A percentile compares a stretch with the other conserved stretches of the same genome.
These are phyloP conservation scores for Claviceps spartinae DNA, from an alignment of 2,329 filamentous ascomycete genomes.

Conservation along the genomic window DNA sequence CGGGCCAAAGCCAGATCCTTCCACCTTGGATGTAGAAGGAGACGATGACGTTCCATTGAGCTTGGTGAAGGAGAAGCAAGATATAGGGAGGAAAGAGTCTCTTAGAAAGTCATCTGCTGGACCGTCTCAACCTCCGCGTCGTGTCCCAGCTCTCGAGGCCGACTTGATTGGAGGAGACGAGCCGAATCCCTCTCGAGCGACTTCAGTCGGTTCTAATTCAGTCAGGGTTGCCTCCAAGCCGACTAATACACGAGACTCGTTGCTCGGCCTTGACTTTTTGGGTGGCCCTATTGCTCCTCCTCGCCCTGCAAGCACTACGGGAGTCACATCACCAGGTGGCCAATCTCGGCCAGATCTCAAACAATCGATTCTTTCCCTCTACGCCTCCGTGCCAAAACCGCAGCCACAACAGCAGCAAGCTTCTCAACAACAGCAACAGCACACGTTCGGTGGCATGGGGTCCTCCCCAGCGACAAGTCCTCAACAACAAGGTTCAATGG, in stretches of 20 bases:
- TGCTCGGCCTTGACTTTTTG: conserved; percentile 87
- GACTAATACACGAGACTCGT: conserved; percentile 70
- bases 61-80: conserved; percentile 53
- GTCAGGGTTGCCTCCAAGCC: conserved; percentile 46
- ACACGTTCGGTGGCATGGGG: conserved; percentile 51
- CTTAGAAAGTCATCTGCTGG: conserved; percentile 46
- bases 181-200: conserved; percentile 54
- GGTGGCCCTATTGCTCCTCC: conserved; percentile 60
- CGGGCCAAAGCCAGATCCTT: conserved; percentile 83
- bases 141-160: conserved; percentile 35
- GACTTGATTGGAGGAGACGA: conserved; percentile 78
- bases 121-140: conserved; percentile 23
- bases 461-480: conserved; percentile 39
- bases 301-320: conserved; percentile 69
- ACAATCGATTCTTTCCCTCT: conserved; percentile 91
- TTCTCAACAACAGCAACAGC: conserved; percentile 22
- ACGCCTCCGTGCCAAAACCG: conserved; percentile 72
- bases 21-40: conserved; percentile 66
- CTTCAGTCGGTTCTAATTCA: conserved; percentile 54
- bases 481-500: conserved; percentile 33
- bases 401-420: conserved; percentile 42
- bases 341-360: conserved; percentile 86
- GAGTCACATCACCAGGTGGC: conserved; percentile 42
- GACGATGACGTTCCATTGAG: conserved; percentile 67
- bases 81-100: conserved; percentile 44